phyloP scores from a whole-genome alignment of 108 stramenopile genomes.

The Aurantiochytrium sp. region DNA sequence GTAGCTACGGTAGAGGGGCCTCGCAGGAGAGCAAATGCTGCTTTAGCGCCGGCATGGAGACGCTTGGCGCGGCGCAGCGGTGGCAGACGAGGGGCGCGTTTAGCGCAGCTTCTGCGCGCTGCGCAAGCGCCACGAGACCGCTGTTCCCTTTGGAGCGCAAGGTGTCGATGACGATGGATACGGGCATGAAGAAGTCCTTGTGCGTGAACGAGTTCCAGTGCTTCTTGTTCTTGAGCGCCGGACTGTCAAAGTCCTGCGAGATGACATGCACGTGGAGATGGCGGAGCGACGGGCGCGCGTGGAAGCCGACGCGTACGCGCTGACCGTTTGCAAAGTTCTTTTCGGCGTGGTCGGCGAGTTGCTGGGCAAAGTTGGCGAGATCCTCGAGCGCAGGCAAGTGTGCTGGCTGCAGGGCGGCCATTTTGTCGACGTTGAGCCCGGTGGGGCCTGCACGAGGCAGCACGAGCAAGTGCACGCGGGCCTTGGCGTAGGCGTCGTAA shows the following conservation, averaged over 20 bases:
- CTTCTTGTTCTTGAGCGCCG: conserved; percentile 22
- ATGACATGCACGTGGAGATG: conserved; percentile 44
- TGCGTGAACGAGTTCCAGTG: conserved; percentile 50
- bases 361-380: neutral
- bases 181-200: neutral
- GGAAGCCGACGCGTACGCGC: conserved; percentile 28
- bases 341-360: neutral
- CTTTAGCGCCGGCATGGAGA: conserved; percentile 2
- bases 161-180: neutral
- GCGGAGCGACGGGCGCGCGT: conserved; percentile 35
- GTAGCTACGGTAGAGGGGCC: too few species aligned
- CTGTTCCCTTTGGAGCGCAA: neutral
- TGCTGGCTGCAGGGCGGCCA: neutral
- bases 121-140: neutral
- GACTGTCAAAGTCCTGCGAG: conserved; percentile 42
- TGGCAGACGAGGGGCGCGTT: neutral
- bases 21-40: too few species aligned
- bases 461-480: conserved; percentile 32
- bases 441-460: neutral
- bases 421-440: neutral
- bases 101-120: neutral
- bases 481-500: conserved; percentile 43
- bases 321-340: neutral
- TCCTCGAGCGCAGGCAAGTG: neutral
- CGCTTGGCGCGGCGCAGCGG: neutral